Base-by-base conservation (phyloP, 805 yeast species). In the Saccharomyces mikatae region DNA sequence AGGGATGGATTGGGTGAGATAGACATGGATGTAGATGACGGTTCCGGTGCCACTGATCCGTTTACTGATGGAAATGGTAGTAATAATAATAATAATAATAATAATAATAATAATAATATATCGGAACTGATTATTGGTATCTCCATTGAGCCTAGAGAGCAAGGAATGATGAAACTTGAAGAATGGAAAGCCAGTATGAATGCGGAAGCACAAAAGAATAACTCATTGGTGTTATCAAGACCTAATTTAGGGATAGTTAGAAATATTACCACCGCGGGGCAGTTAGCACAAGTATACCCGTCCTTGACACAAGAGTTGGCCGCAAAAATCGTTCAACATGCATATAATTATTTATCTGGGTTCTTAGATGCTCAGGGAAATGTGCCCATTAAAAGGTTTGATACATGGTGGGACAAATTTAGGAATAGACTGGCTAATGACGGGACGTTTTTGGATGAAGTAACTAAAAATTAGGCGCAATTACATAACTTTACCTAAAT, bases 351-450 rank as follows among this genome's bases (percentile, higher is more conserved):
- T 67, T 71, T 92, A 50, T 83, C 95, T 1, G 88, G 97, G n/a
- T 92, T 91, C 67, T 79, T 89, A 6, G 96, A 89, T 64, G 68
- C 74, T 4, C 75, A 80, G 24, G 96, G 96, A 2, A 88, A 83
- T 61, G 97, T 92, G 2, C 86, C 91, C 2, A 87, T 92, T 65
- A 87, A 85, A 64, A 86, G 83, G 47, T 92, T 92, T 63, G 95
- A 92, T 66, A 85, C 80, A 46, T 92, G 99, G 99, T 89, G 99
- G 99, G 84, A 79, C 59, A 91, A 89, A 70, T 92, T 94, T 72
- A 87, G 81, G 68, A 71, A 80, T 6, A 84, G 86, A 64, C 63
- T 94, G 56, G 77, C 81, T 10, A 87, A 86, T 57, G 95, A 92
- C 66, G 97, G 97, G 1, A 82, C 80, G 52, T 91, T 89, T 66